phyloP scores from a whole-genome alignment of 2,329 filamentous ascomycete species.

The Fusarium temperatum region DNA sequence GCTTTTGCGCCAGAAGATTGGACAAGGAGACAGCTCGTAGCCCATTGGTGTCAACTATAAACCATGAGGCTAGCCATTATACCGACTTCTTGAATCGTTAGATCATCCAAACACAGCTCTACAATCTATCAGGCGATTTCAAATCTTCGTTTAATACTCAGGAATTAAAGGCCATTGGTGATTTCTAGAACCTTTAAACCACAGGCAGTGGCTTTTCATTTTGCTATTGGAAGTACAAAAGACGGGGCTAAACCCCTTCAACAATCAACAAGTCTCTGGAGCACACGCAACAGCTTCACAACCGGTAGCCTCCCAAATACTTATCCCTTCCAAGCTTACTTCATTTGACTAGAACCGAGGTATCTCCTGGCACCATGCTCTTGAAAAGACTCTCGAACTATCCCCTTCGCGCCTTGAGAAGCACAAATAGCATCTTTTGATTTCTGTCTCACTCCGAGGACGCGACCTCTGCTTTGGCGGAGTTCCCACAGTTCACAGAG shows the following conservation, averaged over 20 bases:
- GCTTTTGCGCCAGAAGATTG: too few species aligned
- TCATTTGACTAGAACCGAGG: neutral
- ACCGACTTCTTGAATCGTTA: too few species aligned
- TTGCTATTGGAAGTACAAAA: neutral
- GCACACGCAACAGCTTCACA: neutral
- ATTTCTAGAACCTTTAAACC: accelerated
- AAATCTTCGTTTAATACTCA: neutral
- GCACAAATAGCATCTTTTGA: neutral
- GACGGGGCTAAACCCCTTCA: neutral
- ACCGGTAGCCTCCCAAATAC: neutral
- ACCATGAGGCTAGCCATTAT: neutral
- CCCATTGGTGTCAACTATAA: neutral
- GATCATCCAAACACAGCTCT: neutral
- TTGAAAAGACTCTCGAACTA: too few species aligned
- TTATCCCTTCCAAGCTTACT: too few species aligned
- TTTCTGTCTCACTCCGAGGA: neutral
- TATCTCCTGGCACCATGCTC: neutral
- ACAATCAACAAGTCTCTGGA: accelerated
- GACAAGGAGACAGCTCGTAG: too few species aligned
- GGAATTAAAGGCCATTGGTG: neutral
- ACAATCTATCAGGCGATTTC: neutral
- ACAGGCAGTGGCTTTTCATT: neutral
- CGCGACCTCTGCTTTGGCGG: neutral
- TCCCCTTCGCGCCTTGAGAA: neutral
- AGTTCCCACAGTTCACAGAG: neutral